These are phyloP conservation scores for Kwoniella sp. DNA, from an alignment of 768 basidiomycete species.

Conservation along the genomic window DNA sequence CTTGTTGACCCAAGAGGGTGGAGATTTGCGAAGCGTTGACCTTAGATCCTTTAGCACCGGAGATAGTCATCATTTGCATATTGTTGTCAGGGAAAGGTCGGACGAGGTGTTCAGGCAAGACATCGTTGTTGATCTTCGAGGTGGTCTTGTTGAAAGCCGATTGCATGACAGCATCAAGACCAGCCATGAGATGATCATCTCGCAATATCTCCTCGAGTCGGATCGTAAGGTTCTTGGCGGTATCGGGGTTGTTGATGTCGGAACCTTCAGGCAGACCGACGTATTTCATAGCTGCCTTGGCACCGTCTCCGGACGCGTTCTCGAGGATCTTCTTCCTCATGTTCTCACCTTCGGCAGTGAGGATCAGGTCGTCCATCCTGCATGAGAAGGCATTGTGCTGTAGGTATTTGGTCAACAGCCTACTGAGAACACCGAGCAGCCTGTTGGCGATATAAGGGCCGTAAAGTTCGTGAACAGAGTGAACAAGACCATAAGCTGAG, in stretches of 20 bases:
- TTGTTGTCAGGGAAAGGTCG: slow-evolving; percentile 96
- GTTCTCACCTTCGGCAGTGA: slow-evolving; percentile 78
- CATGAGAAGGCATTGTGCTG: slow-evolving; percentile 97
- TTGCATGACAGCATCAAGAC: slow-evolving; percentile 68
- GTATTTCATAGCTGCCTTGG: slow-evolving; percentile 79
- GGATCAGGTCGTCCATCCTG: slow-evolving; percentile 94
- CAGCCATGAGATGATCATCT: slow-evolving; percentile 96
- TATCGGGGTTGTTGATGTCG: slow-evolving; percentile 54
- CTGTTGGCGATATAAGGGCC: slow-evolving; percentile 85
- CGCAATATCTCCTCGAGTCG: slow-evolving; percentile 89
- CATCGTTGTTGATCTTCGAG: slow-evolving; percentile 81
- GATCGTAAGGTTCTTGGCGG: slow-evolving; percentile 54
- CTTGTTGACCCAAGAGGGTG: slow-evolving; percentile 95
- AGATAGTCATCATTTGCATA: slow-evolving; percentile 99
- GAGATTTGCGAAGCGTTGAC: slow-evolving; percentile 98
- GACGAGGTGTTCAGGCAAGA: slow-evolving; percentile 80
- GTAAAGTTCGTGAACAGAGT: slow-evolving; percentile 94
- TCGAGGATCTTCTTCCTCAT: slow-evolving; percentile 69
- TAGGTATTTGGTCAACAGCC: slow-evolving; percentile 93
- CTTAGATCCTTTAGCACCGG: slow-evolving; percentile 95
- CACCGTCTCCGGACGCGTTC: slow-evolving; percentile 71
- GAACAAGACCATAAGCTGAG: slow-evolving; percentile 91
- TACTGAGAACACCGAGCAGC: slow-evolving; percentile 87
- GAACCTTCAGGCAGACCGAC: slow-evolving; percentile 61
- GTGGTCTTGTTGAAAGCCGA: slow-evolving; percentile 69